Evolutionary conservation across 1,284 basidiomycete species (phyloP).

Genomic region (Pulchroboletus neoregius): DNA sequence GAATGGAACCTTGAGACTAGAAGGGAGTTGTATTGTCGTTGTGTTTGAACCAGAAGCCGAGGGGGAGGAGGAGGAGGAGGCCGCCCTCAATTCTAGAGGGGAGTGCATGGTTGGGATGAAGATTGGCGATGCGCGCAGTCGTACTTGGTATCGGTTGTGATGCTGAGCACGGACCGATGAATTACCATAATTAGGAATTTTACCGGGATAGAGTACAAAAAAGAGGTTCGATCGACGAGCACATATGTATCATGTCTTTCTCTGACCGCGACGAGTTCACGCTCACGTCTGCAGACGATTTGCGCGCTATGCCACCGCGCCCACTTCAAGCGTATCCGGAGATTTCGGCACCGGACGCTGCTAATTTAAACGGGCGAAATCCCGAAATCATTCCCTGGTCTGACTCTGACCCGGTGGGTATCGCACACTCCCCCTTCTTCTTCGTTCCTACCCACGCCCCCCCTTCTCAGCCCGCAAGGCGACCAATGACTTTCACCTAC

Average conservation of each 20-base stretch:
- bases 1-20: conserved; percentile 36
- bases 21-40: conserved; percentile 22
- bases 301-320: conserved; percentile 1
- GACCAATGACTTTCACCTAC: conserved; percentile 28
- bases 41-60: conserved; percentile 27
- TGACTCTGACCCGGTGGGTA: conserved; percentile 16
- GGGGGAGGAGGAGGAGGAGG: conserved; percentile 30
- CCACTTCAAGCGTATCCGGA: conserved; percentile 18
- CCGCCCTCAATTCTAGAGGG: conserved; percentile 19
- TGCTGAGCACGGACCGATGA: conserved; percentile 8
- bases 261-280: conserved; percentile 17
- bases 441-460: conserved; percentile 14
- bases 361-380: conserved; percentile 7
- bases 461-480: conserved; percentile 10
- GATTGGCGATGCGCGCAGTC: conserved; percentile 7
- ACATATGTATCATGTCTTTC: conserved; percentile 12
- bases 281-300: conserved; percentile 14
- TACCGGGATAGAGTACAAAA: conserved; percentile 6
- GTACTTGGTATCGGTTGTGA: conserved; percentile 12
- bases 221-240: neutral
- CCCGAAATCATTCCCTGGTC: conserved; percentile 28
- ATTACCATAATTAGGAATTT: conserved; percentile 6
- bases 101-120: conserved; percentile 13
- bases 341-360: neutral
- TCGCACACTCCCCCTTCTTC: neutral